phyloP scores from a whole-genome alignment of 768 basidiomycete species.

The Suillus americanus region DNA sequence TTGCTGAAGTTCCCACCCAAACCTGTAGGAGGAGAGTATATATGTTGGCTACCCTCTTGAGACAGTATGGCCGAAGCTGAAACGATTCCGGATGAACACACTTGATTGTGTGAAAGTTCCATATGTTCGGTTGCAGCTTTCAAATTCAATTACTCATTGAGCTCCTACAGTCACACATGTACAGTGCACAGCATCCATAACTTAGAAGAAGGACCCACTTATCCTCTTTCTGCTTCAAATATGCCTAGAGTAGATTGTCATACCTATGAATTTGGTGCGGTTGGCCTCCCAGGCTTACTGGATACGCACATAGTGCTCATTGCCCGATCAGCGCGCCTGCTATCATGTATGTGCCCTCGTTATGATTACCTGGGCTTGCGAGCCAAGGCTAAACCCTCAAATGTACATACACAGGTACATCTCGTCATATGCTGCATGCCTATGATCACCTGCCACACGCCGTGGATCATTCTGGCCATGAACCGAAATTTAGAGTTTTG shows the following conservation, averaged over 20 bases:
- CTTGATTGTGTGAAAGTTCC: too few species aligned
- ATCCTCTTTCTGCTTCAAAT: neutral
- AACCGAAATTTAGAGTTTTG: neutral
- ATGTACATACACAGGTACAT: neutral
- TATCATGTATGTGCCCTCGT: neutral
- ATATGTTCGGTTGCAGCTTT: neutral
- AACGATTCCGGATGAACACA: too few species aligned
- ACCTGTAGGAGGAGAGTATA: too few species aligned
- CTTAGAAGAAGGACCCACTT: neutral
- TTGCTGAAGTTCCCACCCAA: too few species aligned
- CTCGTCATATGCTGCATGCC: neutral
- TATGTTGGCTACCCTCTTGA: too few species aligned
- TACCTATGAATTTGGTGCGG: neutral
- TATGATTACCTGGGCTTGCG: neutral
- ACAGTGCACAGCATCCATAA: neutral
- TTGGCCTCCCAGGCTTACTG: neutral
- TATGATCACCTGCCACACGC: neutral
- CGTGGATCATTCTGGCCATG: neutral
- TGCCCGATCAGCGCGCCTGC: neutral
- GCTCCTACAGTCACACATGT: neutral
- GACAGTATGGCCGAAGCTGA: too few species aligned
- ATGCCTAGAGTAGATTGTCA: neutral
- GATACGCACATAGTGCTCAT: neutral
- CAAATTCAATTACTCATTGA: neutral
- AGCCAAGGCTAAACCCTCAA: neutral